These are phyloP conservation scores for Xylariales sp. DNA, from an alignment of 2,329 filamentous ascomycete genomes.

Conservation along the genomic window DNA sequence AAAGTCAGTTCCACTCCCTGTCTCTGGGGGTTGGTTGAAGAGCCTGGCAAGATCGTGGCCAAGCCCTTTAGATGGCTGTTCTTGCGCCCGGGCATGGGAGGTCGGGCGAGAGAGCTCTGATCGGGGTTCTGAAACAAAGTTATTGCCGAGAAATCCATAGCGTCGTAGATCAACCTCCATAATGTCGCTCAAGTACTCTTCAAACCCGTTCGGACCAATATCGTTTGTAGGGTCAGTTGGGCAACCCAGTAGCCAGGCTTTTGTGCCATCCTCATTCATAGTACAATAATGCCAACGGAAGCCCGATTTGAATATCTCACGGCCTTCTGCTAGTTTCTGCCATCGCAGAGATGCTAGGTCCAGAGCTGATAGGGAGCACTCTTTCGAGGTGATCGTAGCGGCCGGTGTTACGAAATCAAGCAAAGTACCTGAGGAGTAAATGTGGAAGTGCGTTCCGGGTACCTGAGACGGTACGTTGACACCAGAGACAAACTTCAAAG, in stretches of 20 bases:
- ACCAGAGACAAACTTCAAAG: constrained; percentile 89
- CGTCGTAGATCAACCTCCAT: constrained; percentile 92
- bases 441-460: constrained; percentile 93
- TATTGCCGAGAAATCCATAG: constrained; percentile 90
- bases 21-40: constrained; percentile 87
- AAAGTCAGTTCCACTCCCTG: constrained; percentile 90
- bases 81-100: constrained; percentile 58
- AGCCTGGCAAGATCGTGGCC: constrained; percentile 86
- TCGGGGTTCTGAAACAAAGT: constrained; percentile 67
- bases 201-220: constrained; percentile 75
- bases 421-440: constrained; percentile 91
- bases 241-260: constrained; percentile 96
- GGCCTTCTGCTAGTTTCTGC: constrained; percentile 94
- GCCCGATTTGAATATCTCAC: constrained; percentile 90
- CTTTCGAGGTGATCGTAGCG: constrained; percentile 83
- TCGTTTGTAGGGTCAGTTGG: constrained; percentile 78
- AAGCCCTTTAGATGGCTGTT: constrained; percentile 73
- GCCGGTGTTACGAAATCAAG: constrained; percentile 95
- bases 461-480: constrained; percentile 88
- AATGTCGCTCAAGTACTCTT: constrained; percentile 94
- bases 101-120: constrained; percentile 62
- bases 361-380: constrained; percentile 90
- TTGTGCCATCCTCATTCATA: constrained; percentile 93
- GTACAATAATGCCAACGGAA: constrained; percentile 99
- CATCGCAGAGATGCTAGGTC: constrained; percentile 89